A percentile compares a stretch with the other conserved stretches of the same genome.
Evolutionary conservation across 2,329 filamentous ascomycete species (phyloP).

Genomic region (Paracoccidioides lutzii): DNA sequence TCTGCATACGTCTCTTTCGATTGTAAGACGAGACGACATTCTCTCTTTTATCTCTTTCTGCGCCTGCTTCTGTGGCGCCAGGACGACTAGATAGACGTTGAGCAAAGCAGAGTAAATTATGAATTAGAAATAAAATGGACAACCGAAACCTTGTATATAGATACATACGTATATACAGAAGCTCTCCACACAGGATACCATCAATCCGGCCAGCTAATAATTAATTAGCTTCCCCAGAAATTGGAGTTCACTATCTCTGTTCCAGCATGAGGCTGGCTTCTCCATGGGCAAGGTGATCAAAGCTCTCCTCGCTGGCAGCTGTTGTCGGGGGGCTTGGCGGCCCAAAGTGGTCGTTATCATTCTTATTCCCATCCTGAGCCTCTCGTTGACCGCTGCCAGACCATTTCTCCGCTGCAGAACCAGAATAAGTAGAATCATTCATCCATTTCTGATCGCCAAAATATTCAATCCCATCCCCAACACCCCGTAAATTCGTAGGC

Average conservation of each 20-base stretch:
- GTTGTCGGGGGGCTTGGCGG: conserved; percentile 27
- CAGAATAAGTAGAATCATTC: not conserved
- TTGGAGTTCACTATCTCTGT: not conserved
- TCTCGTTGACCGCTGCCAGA: not conserved
- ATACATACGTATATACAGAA: too few species aligned
- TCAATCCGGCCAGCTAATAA: not conserved
- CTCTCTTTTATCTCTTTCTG: too few species aligned
- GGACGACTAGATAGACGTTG: too few species aligned
- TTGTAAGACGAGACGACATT: too few species aligned
- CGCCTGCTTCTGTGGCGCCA: too few species aligned
- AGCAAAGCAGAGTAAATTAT: too few species aligned
- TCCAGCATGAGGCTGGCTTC: conserved; percentile 30
- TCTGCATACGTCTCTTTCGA: too few species aligned
- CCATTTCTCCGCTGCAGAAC: too few species aligned
- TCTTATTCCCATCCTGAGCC: conserved; percentile 7
- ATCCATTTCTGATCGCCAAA: conserved; percentile 25
- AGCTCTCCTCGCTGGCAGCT: conserved; percentile 35
- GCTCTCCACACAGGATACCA: not conserved
- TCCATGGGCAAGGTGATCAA: conserved; percentile 32
- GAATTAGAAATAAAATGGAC: too few species aligned
- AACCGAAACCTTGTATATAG: too few species aligned
- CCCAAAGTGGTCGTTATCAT: not conserved
- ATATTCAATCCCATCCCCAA: conserved; percentile 32
- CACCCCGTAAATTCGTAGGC: conserved; percentile 14
- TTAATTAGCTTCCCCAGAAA: not conserved